Evolutionary conservation across 139 green algal species (phyloP), one percentile per base, ranked within the genome.

Genomic region (Volvox africanus): DNA sequence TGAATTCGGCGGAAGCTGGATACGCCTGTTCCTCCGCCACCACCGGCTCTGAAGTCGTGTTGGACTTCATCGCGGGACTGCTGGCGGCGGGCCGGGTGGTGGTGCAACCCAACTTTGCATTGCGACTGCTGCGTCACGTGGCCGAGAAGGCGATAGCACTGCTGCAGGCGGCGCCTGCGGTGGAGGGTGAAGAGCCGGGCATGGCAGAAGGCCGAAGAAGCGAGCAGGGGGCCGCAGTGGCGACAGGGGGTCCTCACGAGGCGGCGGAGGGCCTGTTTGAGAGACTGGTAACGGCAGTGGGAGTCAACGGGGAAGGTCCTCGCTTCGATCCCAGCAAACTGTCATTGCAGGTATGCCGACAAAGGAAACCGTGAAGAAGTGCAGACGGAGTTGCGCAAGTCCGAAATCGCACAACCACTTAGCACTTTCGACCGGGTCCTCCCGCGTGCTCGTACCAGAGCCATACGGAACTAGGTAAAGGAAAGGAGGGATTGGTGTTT

Each of bases 91-190:
- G 94, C 1, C 71, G 94, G 26, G 92, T 95, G 13, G 93, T 84
- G 55, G 94, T 94, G 32, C 61, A 61, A 5, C 79, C 92, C 0
- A 32, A 71, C 21, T 91, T 96, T 24, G 89, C 61, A 12, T 50
- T 93, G 36, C 87, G 75, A 13, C 91, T 96, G 89, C 78, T 96
- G 37, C 55, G 87, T n/a, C 92, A 93, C 62, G 14, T 93, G 16
- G 89, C 68, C 0, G 73, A 5, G 6, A 68, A 9, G 33, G 50
- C 86, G 61, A 32, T 33, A 20, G 82, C 30, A 6, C 21, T n/a
- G 61, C 61, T 22, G 62, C 0, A 18, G 82, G 82, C 22, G 30
- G 21, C 22, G 71, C 26, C 37, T 1, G 37, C 21, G 50, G 50
- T n/a, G 30, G 62, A 84, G 17, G 35, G 62, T 9, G 80, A 24